Base-by-base conservation (phyloP, 1,139 yeast genomes). In the Groenewaldozyma auringiensis region DNA sequence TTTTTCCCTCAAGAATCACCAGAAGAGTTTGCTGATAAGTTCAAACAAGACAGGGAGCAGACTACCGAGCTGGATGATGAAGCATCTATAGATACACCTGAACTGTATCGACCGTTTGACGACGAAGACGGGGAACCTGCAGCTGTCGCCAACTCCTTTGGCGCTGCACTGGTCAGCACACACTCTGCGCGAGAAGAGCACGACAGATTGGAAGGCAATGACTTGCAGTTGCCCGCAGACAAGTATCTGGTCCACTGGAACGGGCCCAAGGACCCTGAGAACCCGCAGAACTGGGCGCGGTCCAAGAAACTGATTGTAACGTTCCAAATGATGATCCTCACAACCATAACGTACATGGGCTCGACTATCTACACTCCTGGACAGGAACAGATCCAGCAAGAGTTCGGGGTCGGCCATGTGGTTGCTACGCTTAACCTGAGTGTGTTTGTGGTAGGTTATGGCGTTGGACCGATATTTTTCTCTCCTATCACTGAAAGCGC, bases 351-450 rank as follows among this genome's bases (percentile, higher is more conserved):
- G 2, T 79, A 79, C 54, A 73, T 77, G 70, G 81, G 78, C 2
- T 70, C 82, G 0, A 78, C 83, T 1, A 72, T 78, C 17, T 77
- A 74, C 53, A 73, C 83, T 1, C 82, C 84, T 0, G 81, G 80
- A 21, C 52, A 71, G 60, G 61, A 59, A 9, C 56, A 65, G 21
- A 59, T 79, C 41, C 65, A 67, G 57, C 61, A 61, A 17, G 70
- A 72, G 14, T 75, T 76, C 47, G 52, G 60, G n/a, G 64, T 73
- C 1, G 60, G 70, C n/a, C 62, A 65, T 41, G 69, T 68, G 4
- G 65, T 65, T 3, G 73, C 78, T 0, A 62, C 70, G 2, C 60
- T 78, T 11, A 76, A 77, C 8, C 62, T 79, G 47, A 70, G 83
- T 0, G 62, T 78, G 46, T 80, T 75, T 53, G 77, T 77, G 11